Evolutionary conservation across 257 asterid genomes (phyloP), one percentile per base, ranked within the genome.

Genomic region (Pogostemon cablin): DNA sequence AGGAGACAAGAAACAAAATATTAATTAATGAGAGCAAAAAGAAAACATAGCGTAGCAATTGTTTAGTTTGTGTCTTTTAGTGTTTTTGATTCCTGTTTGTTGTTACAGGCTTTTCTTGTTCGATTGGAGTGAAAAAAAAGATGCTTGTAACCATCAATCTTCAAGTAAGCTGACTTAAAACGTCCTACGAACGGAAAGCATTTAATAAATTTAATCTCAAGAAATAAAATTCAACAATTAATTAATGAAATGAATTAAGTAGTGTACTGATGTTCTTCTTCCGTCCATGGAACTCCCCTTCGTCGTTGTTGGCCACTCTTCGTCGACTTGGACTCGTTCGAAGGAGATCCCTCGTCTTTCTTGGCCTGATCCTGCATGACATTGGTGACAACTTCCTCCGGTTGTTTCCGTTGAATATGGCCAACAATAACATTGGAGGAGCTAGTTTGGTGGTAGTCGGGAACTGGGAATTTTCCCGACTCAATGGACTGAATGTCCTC

Each of bases 211-310:
- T 42, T 4, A 5, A 61, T 61, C 5, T 15, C 10, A 10, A 12
- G 9, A 68, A 39, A 32, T 40, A 12, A 12, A 68, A 39, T 32
- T 40, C 32, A 39, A 53, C 38, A 56, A 64, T 58, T 9, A n/a
- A 12, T 8, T 1, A 6, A 5, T 4, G 1, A 52, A 44, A 40
- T 11, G 35, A 53, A 59, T 25, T 34, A n/a, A 25, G 48, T 20
- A 48, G 17, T 3, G 25, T 83, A 86, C 85, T 76, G 80, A 12
- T 83, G 91, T 76, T 83, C 88, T 2, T 57, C 74, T 66, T 73
- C 75, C 0, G 86, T 83, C 91, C 91, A 86, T 0, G 80, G 84
- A 20, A 73, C 39, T 0, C 83, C 79, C 8, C 72, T 56, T 0
- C 75, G 74, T 9, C 72, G 75, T 0, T 57, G 76, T 7, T 54